phyloP scores from a whole-genome alignment of 139 green algal species.

The Volvox africanus region DNA sequence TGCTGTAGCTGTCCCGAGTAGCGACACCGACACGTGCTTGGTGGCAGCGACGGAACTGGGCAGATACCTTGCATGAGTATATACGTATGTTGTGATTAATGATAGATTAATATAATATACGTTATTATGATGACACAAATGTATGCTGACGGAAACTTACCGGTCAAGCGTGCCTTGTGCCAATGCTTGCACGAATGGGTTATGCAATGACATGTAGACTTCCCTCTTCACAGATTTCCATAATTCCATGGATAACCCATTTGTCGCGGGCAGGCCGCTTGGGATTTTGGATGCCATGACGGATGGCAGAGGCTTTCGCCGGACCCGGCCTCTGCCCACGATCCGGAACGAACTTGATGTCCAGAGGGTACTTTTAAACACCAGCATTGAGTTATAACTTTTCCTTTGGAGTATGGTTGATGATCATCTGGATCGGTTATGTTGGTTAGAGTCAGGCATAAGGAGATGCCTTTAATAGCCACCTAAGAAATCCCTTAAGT shows the following conservation, averaged over 20 bases:
- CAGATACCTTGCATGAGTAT: no score
- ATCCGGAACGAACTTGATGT: neutral
- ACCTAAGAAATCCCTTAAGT: no score
- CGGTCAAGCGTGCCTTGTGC: conserved; percentile 60
- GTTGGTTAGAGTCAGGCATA: no score
- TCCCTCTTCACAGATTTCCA: conserved; percentile 57
- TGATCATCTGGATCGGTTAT: no score
- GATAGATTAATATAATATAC: no score
- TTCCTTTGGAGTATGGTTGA: no score
- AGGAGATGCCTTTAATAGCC: no score
- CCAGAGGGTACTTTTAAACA: neutral
- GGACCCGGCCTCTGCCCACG: neutral
- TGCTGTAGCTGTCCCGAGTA: no score
- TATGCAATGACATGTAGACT: conserved; percentile 57
- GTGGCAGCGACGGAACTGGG: no score
- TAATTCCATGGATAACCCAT: conserved; percentile 53
- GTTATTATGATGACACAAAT: no score
- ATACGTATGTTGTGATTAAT: no score
- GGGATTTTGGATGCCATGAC: neutral
- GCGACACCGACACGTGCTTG: no score
- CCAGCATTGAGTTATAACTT: neutral
- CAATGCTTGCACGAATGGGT: conserved; percentile 71
- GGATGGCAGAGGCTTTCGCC: conserved; percentile 8
- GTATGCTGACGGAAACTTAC: conserved; percentile 28
- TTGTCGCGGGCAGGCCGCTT: neutral